A percentile compares a stretch with the other conserved stretches of the same genome.
Conservation (phyloP, 2,329 filamentous ascomycete genomes). For the Aspergillus udagawae region DNA sequence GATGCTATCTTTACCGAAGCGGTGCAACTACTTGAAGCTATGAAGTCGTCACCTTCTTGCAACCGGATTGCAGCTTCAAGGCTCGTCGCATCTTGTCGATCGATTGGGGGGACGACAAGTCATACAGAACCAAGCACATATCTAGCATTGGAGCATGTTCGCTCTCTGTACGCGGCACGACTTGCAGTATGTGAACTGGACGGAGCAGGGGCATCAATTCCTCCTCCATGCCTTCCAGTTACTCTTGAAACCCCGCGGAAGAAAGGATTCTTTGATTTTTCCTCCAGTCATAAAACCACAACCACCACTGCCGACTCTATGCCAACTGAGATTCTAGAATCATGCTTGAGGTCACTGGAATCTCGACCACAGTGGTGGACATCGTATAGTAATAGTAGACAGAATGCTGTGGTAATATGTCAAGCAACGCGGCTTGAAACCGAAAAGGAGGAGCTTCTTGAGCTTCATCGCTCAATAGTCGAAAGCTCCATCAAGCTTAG, state of each 20-base stretch:
- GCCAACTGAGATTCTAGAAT: constrained; percentile 33
- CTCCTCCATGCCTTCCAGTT: constrained; percentile 50
- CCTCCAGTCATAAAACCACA: constrained; percentile 17
- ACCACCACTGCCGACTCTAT: constrained; percentile 13
- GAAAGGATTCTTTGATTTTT: constrained; percentile 22
- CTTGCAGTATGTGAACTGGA: constrained; percentile 61
- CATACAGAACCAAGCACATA: constrained; percentile 20
- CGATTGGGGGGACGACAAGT: constrained; percentile 38
- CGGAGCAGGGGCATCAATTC: constrained; percentile 49
- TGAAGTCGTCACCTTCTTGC: constrained; percentile 49
- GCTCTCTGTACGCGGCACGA: constrained; percentile 58
- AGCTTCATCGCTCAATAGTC: constrained; percentile 36
- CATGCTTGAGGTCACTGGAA: constrained; percentile 53
- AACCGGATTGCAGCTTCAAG: constrained; percentile 49
- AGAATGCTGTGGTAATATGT: constrained; percentile 60
- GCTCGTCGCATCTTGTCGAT: constrained; percentile 52
- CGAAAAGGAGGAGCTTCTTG: constrained; percentile 49
- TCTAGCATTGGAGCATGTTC: constrained; percentile 41
- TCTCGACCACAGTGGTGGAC: constrained; percentile 58
- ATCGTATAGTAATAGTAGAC: constrained; percentile 60
- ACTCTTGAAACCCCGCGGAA: constrained; percentile 36
- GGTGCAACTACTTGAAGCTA: constrained; percentile 40
- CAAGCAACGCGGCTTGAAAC: constrained; percentile 56
- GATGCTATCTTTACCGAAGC: constrained; percentile 41
- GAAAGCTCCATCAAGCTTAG: constrained; percentile 35